phyloP scores from a whole-genome alignment of 164 flowering plant species.

The Sedum album region DNA sequence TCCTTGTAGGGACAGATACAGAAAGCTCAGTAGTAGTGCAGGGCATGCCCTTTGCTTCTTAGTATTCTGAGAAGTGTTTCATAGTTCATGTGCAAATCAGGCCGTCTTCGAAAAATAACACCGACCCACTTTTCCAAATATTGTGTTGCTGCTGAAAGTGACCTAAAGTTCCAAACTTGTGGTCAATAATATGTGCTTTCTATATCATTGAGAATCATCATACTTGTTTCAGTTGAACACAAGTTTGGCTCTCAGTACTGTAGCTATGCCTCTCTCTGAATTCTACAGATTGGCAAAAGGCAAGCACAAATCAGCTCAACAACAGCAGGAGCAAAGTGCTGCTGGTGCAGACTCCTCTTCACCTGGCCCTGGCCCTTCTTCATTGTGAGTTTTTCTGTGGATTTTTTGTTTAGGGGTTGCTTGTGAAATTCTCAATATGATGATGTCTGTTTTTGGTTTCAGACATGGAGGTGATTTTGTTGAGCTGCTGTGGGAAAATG shows the following conservation, averaged over 20 bases:
- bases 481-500: slow-evolving; percentile 87
- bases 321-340: slow-evolving; percentile 12
- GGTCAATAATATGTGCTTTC: background rate
- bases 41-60: no score
- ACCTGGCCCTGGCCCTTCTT: slow-evolving; percentile 25
- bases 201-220: background rate
- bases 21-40: no score
- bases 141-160: background rate
- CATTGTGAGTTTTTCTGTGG: no score
- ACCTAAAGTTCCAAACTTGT: no score
- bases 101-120: no score
- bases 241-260: background rate
- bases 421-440: no score
- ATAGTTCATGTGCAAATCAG: no score
- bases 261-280: slow-evolving; percentile 54
- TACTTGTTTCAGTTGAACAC: background rate
- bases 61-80: no score
- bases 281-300: slow-evolving; percentile 40
- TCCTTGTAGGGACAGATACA: no score
- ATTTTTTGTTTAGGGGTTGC: no score
- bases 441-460: background rate
- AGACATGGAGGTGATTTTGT: slow-evolving; percentile 52
- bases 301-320: slow-evolving; percentile 35
- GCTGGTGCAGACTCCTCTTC: no score
- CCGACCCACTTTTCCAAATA: no score